Base-by-base conservation (phyloP, 805 yeast genomes). In the Ogataea minuta region DNA sequence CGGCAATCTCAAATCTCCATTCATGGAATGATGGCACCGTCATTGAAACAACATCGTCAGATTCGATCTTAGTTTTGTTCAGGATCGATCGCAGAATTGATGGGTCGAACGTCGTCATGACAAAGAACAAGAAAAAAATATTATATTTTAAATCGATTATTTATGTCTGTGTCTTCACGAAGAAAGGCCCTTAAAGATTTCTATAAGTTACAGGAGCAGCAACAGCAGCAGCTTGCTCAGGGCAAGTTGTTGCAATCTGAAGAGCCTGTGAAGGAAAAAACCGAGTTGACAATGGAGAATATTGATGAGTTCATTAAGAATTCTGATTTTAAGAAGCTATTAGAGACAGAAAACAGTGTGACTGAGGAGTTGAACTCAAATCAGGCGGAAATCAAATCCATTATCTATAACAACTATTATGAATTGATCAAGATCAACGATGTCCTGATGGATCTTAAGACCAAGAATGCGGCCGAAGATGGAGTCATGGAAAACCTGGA, bases 1-100 rank as follows among this genome's bases (percentile, higher is more conserved):
- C 71, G 45, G 70, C 68, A 4, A 84, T 76, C 55, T 85, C 93
- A 46, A 84, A 72, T 37, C 95, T 67, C 93, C 95, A 84, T 63
- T 87, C 95, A 19, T 77, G 66, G 27, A 54, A 55, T 1, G 70
- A 50, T 1, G 63, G 56, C 2, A 59, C 45, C 2, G 49, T 47
- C 9, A 54, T 30, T 11, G 35, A 20, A 12, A 31, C 42, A 6
- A 42, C 40, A 11, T 35, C 36, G 6, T 34, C 44, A 7, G 34
- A 20, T 24, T 29, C 44, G 4, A 44, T 29, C 23, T 40, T 37
- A 4, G 54, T 42, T 31, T 43, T 43, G 13, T 48, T 44, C 19
- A 53, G 34, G 23, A 53, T 50, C 29, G 53, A 48, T 34, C 51
- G 50, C 14, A 53, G 43, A 31, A 52, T 36, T n/a, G 56, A 49